Percentiles rank a stretch among this genome's conserved stretches.
These are phyloP conservation scores for Thelonectria blattea DNA, from an alignment of 2,329 filamentous ascomycete species.

Conservation along the genomic window DNA sequence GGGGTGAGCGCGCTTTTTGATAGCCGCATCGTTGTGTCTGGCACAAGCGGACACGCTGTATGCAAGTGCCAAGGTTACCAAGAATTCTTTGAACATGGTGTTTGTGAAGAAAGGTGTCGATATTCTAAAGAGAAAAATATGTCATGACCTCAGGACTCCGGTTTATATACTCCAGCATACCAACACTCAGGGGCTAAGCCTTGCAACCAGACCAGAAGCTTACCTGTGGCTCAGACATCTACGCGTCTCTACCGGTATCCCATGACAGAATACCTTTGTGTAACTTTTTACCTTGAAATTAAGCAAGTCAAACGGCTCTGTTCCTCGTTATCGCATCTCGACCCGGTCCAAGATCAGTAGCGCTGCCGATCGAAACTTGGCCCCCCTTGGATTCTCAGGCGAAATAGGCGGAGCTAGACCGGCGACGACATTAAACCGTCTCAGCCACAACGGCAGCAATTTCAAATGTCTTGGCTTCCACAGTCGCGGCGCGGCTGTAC, in stretches of 20 bases:
- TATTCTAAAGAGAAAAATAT: too few relatives aligned
- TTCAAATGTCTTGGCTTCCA: neutral
- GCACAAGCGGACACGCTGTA: conserved; percentile 1
- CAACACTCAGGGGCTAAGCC: too few relatives aligned
- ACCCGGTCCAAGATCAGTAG: neutral
- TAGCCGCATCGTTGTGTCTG: neutral
- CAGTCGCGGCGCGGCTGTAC: too few relatives aligned
- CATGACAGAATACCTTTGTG: too few relatives aligned
- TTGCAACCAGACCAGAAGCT: too few relatives aligned
- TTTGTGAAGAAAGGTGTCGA: too few relatives aligned
- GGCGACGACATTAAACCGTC: neutral
- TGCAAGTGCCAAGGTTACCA: neutral
- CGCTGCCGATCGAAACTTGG: neutral
- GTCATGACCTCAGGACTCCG: too few relatives aligned
- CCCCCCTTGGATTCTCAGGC: neutral
- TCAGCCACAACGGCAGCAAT: neutral
- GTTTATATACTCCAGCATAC: too few relatives aligned
- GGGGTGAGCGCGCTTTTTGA: neutral
- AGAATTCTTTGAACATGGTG: neutral
- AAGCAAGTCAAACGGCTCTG: neutral
- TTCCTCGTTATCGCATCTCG: neutral
- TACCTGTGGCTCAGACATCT: neutral
- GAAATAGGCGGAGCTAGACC: neutral
- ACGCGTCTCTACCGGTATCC: neutral
- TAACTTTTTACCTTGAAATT: neutral